A percentile compares a stretch with the other conserved stretches of the same genome.
Evolutionary conservation across 371 early-diverging fungal species (phyloP).

Genomic region (Dichotomocladium elegans): DNA sequence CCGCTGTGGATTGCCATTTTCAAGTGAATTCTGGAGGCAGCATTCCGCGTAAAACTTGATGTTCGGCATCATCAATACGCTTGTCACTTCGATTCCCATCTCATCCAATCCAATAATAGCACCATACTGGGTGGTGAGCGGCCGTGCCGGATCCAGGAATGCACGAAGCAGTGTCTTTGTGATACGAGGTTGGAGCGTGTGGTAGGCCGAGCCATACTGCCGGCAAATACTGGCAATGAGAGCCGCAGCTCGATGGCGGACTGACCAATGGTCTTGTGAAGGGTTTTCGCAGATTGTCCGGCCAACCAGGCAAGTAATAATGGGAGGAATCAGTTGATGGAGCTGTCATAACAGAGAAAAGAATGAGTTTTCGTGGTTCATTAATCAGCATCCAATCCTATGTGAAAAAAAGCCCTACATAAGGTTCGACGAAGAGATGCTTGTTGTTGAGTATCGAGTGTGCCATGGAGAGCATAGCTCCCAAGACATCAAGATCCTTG

Average conservation of each 20-base stretch:
- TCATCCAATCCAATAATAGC: slow-evolving; percentile 78
- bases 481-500: slow-evolving; percentile 63
- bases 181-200: slow-evolving; percentile 83
- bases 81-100: slow-evolving; percentile 78
- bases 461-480: slow-evolving; percentile 80
- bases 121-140: slow-evolving; percentile 84
- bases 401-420: no score
- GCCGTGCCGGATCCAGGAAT: slow-evolving; percentile 82
- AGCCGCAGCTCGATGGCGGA: slow-evolving; percentile 76
- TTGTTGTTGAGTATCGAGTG: slow-evolving; percentile 86
- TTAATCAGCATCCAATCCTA: background rate
- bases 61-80: slow-evolving; percentile 76
- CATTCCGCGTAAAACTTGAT: slow-evolving; percentile 56
- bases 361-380: background rate
- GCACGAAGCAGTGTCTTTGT: slow-evolving; percentile 86
- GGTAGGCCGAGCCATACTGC: slow-evolving; percentile 76
- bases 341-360: slow-evolving; percentile 49
- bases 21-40: slow-evolving; percentile 20
- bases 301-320: slow-evolving; percentile 94
- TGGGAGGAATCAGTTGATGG: slow-evolving; percentile 96
- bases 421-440: slow-evolving; percentile 96
- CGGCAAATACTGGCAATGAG: slow-evolving; percentile 70
- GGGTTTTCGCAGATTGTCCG: slow-evolving; percentile 71
- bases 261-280: slow-evolving; percentile 73
- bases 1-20: slow-evolving; percentile 17